Conservation (phyloP, 768 basidiomycete species). For the Russula brevipes region DNA sequence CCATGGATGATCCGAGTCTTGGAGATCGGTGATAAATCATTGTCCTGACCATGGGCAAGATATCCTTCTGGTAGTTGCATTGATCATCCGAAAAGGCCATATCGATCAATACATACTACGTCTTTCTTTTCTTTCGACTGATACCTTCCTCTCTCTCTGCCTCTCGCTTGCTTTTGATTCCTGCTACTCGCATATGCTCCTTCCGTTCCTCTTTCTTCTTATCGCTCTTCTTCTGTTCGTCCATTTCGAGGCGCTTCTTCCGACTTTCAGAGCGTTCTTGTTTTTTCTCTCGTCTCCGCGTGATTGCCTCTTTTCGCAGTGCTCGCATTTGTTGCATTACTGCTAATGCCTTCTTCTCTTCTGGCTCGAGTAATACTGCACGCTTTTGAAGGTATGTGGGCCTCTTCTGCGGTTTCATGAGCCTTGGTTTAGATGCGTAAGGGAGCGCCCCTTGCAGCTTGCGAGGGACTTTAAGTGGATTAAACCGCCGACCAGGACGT, state of each 20-base stretch:
- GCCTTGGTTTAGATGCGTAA: slow-evolving; percentile 87
- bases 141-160: slow-evolving; percentile 54
- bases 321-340: slow-evolving; percentile 92
- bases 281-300: slow-evolving; percentile 78
- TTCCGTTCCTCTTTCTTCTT: slow-evolving; percentile 76
- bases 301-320: slow-evolving; percentile 82
- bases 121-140: slow-evolving; percentile 51
- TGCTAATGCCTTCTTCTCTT: slow-evolving; percentile 89
- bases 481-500: slow-evolving; percentile 79
- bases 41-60: not conserved
- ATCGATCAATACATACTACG: not conserved
- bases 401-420: slow-evolving; percentile 65
- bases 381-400: slow-evolving; percentile 92
- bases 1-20: not conserved
- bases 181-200: slow-evolving; percentile 65
- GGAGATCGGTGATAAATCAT: not conserved
- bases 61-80: not conserved
- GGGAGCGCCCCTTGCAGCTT: slow-evolving; percentile 89
- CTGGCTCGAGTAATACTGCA: slow-evolving; percentile 91
- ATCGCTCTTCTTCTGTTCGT: slow-evolving; percentile 53
- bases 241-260: slow-evolving; percentile 68
- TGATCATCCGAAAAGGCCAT: not conserved
- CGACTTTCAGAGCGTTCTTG: slow-evolving; percentile 64
- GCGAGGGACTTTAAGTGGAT: slow-evolving; percentile 80
- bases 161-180: slow-evolving; percentile 68